Conservation (phyloP, 1,284 basidiomycete species). For the Somion occarium region DNA sequence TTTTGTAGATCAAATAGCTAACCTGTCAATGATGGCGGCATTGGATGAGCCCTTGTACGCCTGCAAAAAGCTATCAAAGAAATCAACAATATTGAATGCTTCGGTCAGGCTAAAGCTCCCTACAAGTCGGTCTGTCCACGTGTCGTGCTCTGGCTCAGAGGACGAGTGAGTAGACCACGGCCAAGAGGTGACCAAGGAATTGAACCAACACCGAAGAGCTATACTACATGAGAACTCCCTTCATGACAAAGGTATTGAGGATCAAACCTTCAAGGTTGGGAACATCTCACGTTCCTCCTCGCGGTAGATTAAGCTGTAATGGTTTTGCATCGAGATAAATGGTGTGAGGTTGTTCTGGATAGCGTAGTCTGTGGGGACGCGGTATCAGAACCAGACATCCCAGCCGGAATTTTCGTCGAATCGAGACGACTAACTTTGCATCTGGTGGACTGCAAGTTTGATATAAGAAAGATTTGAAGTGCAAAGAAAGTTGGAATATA, state of each 20-base stretch:
- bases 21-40: slow-evolving; percentile 31
- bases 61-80: slow-evolving; percentile 17
- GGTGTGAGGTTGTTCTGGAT: slow-evolving; percentile 50
- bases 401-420: neutral
- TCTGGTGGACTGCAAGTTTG: slow-evolving; percentile 25
- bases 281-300: slow-evolving; percentile 71
- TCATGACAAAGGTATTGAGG: neutral
- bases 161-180: slow-evolving; percentile 28
- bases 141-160: slow-evolving; percentile 18
- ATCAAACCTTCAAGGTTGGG: slow-evolving; percentile 44
- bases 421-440: slow-evolving; percentile 28
- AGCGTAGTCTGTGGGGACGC: slow-evolving; percentile 13
- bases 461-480: neutral
- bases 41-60: slow-evolving; percentile 24
- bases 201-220: slow-evolving; percentile 30
- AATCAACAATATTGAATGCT: neutral
- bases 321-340: slow-evolving; percentile 73
- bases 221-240: neutral
- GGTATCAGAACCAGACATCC: neutral
- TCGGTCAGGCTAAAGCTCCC: neutral
- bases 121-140: slow-evolving; percentile 17
- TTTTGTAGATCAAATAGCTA: slow-evolving; percentile 3
- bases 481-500: neutral
- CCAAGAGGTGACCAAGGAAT: slow-evolving; percentile 37
- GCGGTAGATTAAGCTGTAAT: slow-evolving; percentile 52